phyloP scores from a whole-genome alignment of 768 basidiomycete genomes.

The Auricularia sp. region DNA sequence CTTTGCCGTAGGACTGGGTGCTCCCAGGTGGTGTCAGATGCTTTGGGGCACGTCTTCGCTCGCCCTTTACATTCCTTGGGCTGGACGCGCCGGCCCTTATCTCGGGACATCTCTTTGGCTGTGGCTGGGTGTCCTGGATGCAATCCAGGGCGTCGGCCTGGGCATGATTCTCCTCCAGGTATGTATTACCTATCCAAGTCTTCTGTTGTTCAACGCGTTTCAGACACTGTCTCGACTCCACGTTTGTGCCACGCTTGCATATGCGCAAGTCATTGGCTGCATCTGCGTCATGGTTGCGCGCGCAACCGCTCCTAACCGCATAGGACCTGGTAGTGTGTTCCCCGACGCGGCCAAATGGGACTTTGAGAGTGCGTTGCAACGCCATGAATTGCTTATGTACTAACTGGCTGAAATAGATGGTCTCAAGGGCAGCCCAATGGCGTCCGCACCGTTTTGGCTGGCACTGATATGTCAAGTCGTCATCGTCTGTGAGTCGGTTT shows the following conservation, averaged over 20 bases:
- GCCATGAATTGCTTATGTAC: neutral
- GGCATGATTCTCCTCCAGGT: slow-evolving; percentile 81
- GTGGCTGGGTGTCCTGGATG: slow-evolving; percentile 91
- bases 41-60: slow-evolving; percentile 93
- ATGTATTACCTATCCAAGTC: slow-evolving; percentile 1
- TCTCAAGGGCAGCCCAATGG: slow-evolving; percentile 62
- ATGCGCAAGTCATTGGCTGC: slow-evolving; percentile 83
- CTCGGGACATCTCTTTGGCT: slow-evolving; percentile 86
- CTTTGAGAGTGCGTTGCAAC: slow-evolving; percentile 42
- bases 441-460: slow-evolving; percentile 79
- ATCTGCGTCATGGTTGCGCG: slow-evolving; percentile 88
- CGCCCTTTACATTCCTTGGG: slow-evolving; percentile 91
- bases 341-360: slow-evolving; percentile 90
- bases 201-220: slow-evolving; percentile 12
- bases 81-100: slow-evolving; percentile 74
- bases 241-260: slow-evolving; percentile 86
- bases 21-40: slow-evolving; percentile 96
- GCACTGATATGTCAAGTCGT: slow-evolving; percentile 30
- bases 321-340: slow-evolving; percentile 85
- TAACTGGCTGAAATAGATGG: slow-evolving; percentile 11
- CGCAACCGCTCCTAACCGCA: slow-evolving; percentile 78
- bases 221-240: slow-evolving; percentile 85
- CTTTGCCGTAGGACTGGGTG: slow-evolving; percentile 89
- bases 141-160: slow-evolving; percentile 87
- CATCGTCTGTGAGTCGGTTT: neutral